Evolutionary conservation across 2,329 filamentous ascomycete genomes (phyloP), one percentile per base, ranked within the genome.

Genomic region (Leptographium radiaticola): DNA sequence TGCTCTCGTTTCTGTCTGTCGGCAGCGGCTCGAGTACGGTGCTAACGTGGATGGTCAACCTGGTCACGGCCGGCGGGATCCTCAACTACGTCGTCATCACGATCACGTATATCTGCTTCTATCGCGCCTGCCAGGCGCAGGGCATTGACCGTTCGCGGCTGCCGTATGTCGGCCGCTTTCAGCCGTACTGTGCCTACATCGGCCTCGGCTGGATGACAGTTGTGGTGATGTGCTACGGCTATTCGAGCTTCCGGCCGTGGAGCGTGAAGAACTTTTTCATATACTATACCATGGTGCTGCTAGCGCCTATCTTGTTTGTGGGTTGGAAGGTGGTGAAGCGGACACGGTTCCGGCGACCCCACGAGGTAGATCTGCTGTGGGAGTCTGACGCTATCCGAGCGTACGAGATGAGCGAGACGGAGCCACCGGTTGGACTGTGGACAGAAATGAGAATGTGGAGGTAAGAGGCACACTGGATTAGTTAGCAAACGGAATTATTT

Each of bases 291-390:
- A 79, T 81, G 75, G 68, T 76, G 56, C 65, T 80, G 15, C 63
- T 82, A 30, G 73, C 74, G 0, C 72, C 75, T 9, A 62, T 78
- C 39, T 66, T 80, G 33, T 84, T 76, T 62, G 52, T 75, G 20
- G 71, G 71, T 60, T 87, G 81, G 80, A 87, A 87, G 67, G 9
- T 86, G 1, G 20, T 80, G 63, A 79, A 81, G 68, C 71, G 70
- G 54, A 86, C 82, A 2, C 73, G 72, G 56, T 68, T 54, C 31
- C 39, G 51, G 2, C 55, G 53, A 1, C 53, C 58, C 2, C 52
- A 53, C 34, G 57, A 62, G 46, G 59, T 61, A 4, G 62, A 63
- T 51, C 55, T 63, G 46, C 40, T 62, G 8, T 63, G 62, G 62
- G 62, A 64, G 53, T 44, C 55, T 11, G 56, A 53, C 11, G 20